Percentiles rank a stretch among this genome's conserved stretches.
Conservation (phyloP, 331 rosid genomes). For the Pyrus hybrid region DNA sequence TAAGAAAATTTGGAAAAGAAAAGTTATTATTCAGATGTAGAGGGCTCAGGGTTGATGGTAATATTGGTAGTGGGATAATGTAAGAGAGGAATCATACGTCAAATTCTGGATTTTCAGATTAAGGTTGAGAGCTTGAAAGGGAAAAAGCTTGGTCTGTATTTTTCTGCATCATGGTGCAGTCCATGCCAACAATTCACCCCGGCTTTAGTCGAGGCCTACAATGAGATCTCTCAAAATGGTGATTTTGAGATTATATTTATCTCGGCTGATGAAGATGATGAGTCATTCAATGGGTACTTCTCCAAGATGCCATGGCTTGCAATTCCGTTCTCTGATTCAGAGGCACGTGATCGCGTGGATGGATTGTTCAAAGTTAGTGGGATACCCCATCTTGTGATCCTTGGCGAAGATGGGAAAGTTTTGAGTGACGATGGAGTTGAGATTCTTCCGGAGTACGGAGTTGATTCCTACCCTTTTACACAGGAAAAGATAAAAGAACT, state of each 20-base stretch:
- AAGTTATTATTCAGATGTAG: neutral
- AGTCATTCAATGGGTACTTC: slow-evolving; percentile 45
- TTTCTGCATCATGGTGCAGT: slow-evolving; percentile 73
- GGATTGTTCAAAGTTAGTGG: slow-evolving; percentile 43
- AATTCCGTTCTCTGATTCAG: slow-evolving; percentile 52
- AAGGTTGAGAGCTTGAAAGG: slow-evolving; percentile 51
- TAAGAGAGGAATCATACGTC: slow-evolving; percentile 4
- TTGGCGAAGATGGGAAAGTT: slow-evolving; percentile 46
- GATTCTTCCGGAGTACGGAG: slow-evolving; percentile 39
- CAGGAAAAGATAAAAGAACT: slow-evolving; percentile 37
- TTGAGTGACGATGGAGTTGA: slow-evolving; percentile 28
- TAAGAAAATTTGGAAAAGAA: neutral
- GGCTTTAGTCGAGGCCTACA: slow-evolving; percentile 44
- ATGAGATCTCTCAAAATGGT: slow-evolving; percentile 33
- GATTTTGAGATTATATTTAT: slow-evolving; percentile 55
- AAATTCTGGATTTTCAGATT: slow-evolving; percentile 32
- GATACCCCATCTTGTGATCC: slow-evolving; percentile 52
- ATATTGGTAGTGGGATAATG: neutral
- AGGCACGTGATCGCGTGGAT: slow-evolving; percentile 28
- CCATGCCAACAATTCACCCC: slow-evolving; percentile 59
- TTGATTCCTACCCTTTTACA: slow-evolving; percentile 51
- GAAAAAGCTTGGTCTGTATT: slow-evolving; percentile 54
- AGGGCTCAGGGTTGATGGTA: neutral
- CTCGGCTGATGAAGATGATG: slow-evolving; percentile 48
- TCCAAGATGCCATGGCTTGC: slow-evolving; percentile 85